Evolutionary conservation across 1,284 basidiomycete genomes (phyloP).

Genomic region (Papiliotrema flavescens): DNA sequence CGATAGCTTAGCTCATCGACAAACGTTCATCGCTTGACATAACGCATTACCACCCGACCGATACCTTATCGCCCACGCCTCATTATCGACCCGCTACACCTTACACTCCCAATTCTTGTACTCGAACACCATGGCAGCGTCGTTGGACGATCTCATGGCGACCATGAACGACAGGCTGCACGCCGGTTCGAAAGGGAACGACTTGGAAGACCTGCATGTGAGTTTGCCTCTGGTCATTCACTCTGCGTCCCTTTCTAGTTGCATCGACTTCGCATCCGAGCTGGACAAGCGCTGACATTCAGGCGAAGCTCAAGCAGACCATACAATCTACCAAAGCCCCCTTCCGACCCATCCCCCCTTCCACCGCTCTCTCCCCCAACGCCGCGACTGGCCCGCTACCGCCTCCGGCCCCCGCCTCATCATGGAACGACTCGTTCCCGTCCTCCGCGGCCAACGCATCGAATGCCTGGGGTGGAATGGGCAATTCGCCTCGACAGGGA

Average conservation of each 20-base stretch:
- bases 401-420: slow-evolving; percentile 42
- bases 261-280: background rate
- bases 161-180: slow-evolving; percentile 38
- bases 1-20: too few species aligned
- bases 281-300: background rate
- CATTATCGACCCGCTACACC: background rate
- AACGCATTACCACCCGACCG: too few species aligned
- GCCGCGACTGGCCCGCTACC: slow-evolving; percentile 24
- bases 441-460: slow-evolving; percentile 7
- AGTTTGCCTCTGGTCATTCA: slow-evolving; percentile 9
- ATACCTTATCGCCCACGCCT: background rate
- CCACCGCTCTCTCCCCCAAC: slow-evolving; percentile 11
- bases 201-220: slow-evolving; percentile 43
- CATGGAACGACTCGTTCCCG: slow-evolving; percentile 32
- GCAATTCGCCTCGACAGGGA: slow-evolving; percentile 24
- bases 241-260: background rate
- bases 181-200: slow-evolving; percentile 40
- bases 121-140: slow-evolving; percentile 23
- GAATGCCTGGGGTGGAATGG: slow-evolving; percentile 9
- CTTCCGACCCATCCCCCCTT: slow-evolving; percentile 30
- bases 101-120: background rate
- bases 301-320: slow-evolving; percentile 35
- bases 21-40: too few species aligned
- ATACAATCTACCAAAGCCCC: slow-evolving; percentile 21
- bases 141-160: slow-evolving; percentile 47